phyloP scores from a whole-genome alignment of 1,284 basidiomycete species.

The Pseudozyma flocculosa region DNA sequence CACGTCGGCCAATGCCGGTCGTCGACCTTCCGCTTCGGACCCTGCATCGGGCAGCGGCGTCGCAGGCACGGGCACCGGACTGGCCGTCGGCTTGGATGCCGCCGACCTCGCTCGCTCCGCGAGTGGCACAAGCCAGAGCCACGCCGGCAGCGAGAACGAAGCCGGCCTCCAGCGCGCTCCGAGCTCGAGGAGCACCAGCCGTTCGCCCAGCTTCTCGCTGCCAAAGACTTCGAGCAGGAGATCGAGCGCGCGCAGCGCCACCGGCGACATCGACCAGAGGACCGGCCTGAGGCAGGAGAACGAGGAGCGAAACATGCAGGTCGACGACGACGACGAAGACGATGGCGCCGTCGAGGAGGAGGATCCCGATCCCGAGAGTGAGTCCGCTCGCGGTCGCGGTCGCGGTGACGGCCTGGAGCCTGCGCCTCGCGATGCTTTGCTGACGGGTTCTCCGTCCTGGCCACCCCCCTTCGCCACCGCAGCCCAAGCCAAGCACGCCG shows the following conservation, averaged over 20 bases:
- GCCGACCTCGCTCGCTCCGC: slow-evolving; percentile 40
- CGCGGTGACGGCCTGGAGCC: neutral
- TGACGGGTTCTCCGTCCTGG: neutral
- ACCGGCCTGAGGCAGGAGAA: slow-evolving; percentile 38
- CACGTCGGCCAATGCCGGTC: slow-evolving; percentile 46
- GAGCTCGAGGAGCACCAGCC: slow-evolving; percentile 19
- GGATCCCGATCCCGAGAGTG: slow-evolving; percentile 43
- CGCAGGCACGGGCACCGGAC: slow-evolving; percentile 9
- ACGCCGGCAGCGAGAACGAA: neutral
- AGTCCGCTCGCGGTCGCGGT: slow-evolving; percentile 4
- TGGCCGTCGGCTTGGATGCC: slow-evolving; percentile 39
- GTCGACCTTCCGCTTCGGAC: neutral
- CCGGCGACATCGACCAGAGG: slow-evolving; percentile 29
- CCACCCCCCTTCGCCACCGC: too few relatives aligned
- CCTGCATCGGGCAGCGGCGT: too few relatives aligned
- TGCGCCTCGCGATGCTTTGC: neutral
- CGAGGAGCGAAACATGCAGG: slow-evolving; percentile 23
- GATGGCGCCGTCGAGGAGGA: slow-evolving; percentile 39
- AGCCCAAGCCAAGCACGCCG: slow-evolving; percentile 48
- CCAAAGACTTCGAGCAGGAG: slow-evolving; percentile 39
- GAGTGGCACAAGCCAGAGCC: too few relatives aligned
- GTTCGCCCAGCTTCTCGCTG: slow-evolving; percentile 42
- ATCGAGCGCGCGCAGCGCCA: slow-evolving; percentile 38
- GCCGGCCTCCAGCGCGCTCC: slow-evolving; percentile 1
- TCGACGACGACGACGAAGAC: slow-evolving; percentile 19